Base-by-base conservation (phyloP, 257 asterid species). In the Henckelia pumila region DNA sequence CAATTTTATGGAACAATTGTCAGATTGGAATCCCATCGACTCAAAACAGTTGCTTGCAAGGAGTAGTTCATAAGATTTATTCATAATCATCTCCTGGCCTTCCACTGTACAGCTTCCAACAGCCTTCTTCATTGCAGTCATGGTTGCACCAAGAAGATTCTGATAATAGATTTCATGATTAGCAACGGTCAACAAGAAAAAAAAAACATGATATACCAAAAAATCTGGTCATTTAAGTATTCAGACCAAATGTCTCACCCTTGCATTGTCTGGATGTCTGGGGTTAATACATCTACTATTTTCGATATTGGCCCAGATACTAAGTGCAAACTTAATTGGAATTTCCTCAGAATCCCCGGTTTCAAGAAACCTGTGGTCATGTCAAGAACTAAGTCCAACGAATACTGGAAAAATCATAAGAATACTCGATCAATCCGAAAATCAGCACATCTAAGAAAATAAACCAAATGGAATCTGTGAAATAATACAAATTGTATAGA, bases 111-210 rank as follows among this genome's bases (percentile, higher is more conserved):
- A 94, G 74, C 78, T 73, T 21, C 79, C 84, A 71, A 88, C 95
- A 55, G 96, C 86, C 47, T 79, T 83, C 87, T 85, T 94, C 85
- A 94, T 84, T 61, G 96, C 89, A 57, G 57, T 71, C 85, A 80
- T 80, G 74, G 84, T 77, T 56, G 96, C 85, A 70, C 66, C 79
- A 66, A 82, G 84, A 82, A 94, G 86, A 74, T 84, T 89, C 94
- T 86, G 88, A 60, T 63, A 65, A 70, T 75, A 79, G 24, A 40
- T 14, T 57, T 5, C 29, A 20, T 50, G 21, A 56, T 74, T 33
- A 77, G 70, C 59, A 23, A 75, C 67, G 72, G 23, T 44, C 61
- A 49, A 75, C 30, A 50, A 40, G 40, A 66, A 68, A 58, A 66
- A 68, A 58, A 40, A 69, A 64, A 76, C 25, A 24, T 61, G 64